phyloP scores from a whole-genome alignment of 2,329 filamentous ascomycete genomes.

The Fusarium sp. region DNA sequence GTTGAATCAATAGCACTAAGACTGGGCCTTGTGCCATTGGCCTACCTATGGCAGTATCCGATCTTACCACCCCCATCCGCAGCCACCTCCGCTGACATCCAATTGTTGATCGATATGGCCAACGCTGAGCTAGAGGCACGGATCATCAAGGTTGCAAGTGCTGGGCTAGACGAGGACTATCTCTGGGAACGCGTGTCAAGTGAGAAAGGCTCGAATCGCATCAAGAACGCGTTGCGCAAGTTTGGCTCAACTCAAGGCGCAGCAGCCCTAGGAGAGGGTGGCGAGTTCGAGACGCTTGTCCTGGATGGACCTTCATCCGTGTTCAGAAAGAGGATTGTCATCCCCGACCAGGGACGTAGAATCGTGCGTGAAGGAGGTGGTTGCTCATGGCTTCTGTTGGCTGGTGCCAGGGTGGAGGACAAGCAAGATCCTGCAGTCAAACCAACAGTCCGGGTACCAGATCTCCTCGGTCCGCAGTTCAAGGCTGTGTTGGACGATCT shows the following conservation, averaged over 20 bases:
- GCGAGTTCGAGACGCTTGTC: constrained; percentile 95
- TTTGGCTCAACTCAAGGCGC: constrained; percentile 79
- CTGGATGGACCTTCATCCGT: constrained; percentile 80
- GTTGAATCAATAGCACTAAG: constrained; percentile 91
- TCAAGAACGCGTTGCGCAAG: constrained; percentile 69
- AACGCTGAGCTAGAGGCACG: constrained; percentile 83
- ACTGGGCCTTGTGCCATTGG: constrained; percentile 84
- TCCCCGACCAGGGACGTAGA: constrained; percentile 67
- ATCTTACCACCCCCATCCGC: constrained; percentile 68
- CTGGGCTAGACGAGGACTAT: constrained; percentile 83
- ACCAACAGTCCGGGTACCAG: constrained; percentile 67
- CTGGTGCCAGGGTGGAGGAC: constrained; percentile 65
- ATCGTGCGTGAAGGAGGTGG: constrained; percentile 79
- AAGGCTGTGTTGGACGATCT: constrained; percentile 56
- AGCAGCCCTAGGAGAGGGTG: constrained; percentile 85
- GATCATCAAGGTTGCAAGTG: constrained; percentile 94
- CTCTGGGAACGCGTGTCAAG: constrained; percentile 85
- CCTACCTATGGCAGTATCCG: constrained; percentile 94
- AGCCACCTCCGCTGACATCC: constrained; percentile 59
- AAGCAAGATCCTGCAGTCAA: constrained; percentile 50
- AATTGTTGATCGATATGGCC: constrained; percentile 85
- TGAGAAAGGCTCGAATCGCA: constrained; percentile 59
- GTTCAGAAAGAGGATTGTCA: constrained; percentile 78
- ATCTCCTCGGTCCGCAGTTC: constrained; percentile 75
- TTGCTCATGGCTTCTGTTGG: constrained; percentile 77